Conservation (phyloP, 495 filamentous ascomycete genomes). For the Aspergillus conjunctus region DNA sequence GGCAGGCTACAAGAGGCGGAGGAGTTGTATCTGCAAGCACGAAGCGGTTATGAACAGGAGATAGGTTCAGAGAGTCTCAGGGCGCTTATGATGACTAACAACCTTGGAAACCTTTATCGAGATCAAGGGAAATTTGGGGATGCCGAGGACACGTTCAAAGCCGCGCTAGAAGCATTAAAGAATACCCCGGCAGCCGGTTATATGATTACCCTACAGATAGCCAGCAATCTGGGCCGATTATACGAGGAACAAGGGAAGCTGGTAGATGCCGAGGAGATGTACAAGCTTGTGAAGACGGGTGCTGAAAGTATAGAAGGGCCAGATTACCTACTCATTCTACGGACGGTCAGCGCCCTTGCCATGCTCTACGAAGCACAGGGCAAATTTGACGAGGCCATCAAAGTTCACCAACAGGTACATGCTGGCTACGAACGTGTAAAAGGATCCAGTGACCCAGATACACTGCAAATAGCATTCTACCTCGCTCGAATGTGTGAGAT, state of each 20-base stretch:
- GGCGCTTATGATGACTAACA: conserved; percentile 5
- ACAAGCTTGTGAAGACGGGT: neutral
- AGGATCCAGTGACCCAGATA: conserved; percentile 26
- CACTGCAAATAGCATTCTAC: conserved; percentile 7
- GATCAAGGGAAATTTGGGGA: conserved; percentile 5
- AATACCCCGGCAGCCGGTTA: neutral
- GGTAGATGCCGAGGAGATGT: conserved; percentile 9
- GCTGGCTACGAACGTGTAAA: conserved; percentile 35
- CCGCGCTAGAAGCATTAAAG: neutral
- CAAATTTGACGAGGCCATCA: conserved; percentile 19
- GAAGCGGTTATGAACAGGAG: neutral
- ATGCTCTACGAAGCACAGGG: conserved; percentile 2
- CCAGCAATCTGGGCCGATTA: neutral
- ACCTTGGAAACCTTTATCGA: conserved; percentile 7
- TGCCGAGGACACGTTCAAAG: conserved; percentile 19
- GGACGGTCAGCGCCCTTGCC: neutral
- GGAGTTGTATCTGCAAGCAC: conserved; percentile 3
- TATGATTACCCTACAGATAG: neutral
- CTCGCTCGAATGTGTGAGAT: conserved; percentile 19
- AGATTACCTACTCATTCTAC: neutral
- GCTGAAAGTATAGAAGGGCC: neutral
- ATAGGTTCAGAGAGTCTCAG: neutral
- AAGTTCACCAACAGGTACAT: conserved; percentile 34
- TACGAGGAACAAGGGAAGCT: conserved; percentile 3
- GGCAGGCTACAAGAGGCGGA: conserved; percentile 24